Percentiles rank a stretch among this genome's conserved stretches.
Conservation (phyloP, 345 rosid species). For the Citrus maxima region DNA sequence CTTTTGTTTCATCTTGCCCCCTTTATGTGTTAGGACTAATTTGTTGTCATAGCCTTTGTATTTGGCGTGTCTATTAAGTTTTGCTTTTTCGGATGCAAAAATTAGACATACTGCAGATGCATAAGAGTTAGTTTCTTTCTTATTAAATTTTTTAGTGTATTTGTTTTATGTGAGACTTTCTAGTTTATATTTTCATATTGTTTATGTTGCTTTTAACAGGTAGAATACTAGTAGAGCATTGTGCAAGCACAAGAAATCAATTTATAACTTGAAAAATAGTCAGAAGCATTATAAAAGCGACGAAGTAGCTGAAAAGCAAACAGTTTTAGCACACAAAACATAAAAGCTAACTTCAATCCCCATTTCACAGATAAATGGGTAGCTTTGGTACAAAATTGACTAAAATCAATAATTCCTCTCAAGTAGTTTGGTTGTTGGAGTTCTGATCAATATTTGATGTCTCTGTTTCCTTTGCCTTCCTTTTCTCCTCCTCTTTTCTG, state of each 20-base stretch:
- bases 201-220: neutral
- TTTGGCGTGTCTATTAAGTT: slow-evolving; percentile 8
- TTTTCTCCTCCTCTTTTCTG: slow-evolving; percentile 24
- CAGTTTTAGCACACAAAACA: neutral
- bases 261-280: neutral
- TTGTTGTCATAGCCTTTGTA: slow-evolving; percentile 9
- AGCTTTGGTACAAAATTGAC: neutral
- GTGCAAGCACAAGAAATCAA: neutral
- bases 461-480: neutral
- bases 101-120: neutral
- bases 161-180: neutral
- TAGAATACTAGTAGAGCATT: neutral
- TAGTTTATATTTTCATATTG: neutral
- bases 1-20: neutral
- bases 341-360: neutral
- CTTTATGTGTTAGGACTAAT: neutral
- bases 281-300: neutral
- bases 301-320: neutral
- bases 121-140: neutral
- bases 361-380: neutral
- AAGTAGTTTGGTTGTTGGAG: neutral
- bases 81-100: neutral
- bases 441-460: neutral
- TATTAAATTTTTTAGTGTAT: neutral
- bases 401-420: neutral